phyloP scores from a whole-genome alignment of 805 yeast genomes.

The Kuraishia floccosa region DNA sequence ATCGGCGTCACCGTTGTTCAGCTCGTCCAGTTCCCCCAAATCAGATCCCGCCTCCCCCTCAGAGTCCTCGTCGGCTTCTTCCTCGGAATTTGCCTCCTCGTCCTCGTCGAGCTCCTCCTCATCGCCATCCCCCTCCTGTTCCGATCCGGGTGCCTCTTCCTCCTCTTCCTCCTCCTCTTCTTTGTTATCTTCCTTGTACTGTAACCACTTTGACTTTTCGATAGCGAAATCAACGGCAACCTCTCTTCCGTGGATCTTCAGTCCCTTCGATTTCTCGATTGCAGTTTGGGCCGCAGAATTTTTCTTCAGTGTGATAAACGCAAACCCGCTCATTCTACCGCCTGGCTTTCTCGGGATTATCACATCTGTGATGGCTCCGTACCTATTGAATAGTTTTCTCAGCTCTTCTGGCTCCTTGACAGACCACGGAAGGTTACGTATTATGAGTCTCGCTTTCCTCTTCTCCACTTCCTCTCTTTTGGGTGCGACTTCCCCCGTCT shows the following conservation, averaged over 20 bases:
- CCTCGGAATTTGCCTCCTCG: conserved; percentile 13
- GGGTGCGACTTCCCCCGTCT: conserved; percentile 5
- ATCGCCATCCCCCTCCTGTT: conserved; percentile 22
- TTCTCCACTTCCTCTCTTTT: conserved; percentile 40
- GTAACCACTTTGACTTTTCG: conserved; percentile 78
- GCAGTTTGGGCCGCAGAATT: conserved; percentile 70
- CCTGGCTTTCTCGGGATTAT: conserved; percentile 80
- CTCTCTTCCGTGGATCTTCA: conserved; percentile 79
- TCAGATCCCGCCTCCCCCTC: conserved; percentile 18
- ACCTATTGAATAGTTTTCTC: conserved; percentile 58
- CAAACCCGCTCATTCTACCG: conserved; percentile 91
- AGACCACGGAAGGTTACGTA: conserved; percentile 95
- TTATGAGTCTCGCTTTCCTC: conserved; percentile 76
- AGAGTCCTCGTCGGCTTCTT: conserved; percentile 21
- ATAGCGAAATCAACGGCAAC: conserved; percentile 94
- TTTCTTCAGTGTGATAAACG: conserved; percentile 83
- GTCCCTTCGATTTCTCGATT: conserved; percentile 58
- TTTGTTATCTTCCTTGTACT: conserved; percentile 31
- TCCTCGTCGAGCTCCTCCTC: conserved; percentile 20
- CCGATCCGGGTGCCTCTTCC: conserved; percentile 27
- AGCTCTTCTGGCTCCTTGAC: conserved; percentile 68
- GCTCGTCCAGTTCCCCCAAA: too few species aligned
- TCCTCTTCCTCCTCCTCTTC: conserved; percentile 26
- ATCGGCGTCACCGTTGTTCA: conserved; percentile 3
- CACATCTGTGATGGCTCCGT: conserved; percentile 82